Evolutionary conservation across 371 early-diverging fungal species (phyloP), one percentile per base, ranked within the genome.

Genomic region (Mortierella sp.): DNA sequence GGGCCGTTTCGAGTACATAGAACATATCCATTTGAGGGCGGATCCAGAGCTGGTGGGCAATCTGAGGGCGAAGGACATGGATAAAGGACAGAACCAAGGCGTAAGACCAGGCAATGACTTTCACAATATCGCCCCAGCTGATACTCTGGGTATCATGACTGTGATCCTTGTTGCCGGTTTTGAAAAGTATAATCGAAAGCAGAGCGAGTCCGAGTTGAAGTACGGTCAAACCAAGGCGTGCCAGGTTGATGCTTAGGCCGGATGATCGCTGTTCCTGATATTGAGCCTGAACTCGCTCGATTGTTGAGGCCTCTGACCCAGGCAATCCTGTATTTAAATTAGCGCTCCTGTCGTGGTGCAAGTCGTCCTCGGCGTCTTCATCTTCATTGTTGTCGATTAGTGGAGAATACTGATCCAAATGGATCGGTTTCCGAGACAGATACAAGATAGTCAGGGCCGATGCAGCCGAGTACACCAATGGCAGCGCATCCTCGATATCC

Each of bases 1-100:
- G 39, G 9, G 30, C 4, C 13, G 58, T 19, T 48, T 61, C 51
- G 39, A 76, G 59, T 4, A 55, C 27, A 24, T 76, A 69, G 31
- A 76, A 61, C 24, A 76, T 24, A 48, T 76, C 78, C 60, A 76
- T 30, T 38, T 76, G 78, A 42, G 67, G 78, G 5, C 78, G 69
- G 21, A 76, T 61, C 78, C 78, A 76, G 63, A 76, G 54, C 52
- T 65, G 62, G 24, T 43, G 54, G 19, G 78, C 58, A 7, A 49
- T 28, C 26, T 21, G n/a, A 16, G 78, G 78, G 13, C 60, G 54
- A 27, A 55, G 47, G 27, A 54, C 38, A 18, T 70, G 48, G 27
- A 70, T 14, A 52, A 70, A 58, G 21, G 78, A 60, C 41, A 76
- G 56, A 30, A 26, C 16, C 21, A 76, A 43, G 24, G 65, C 69